Conservation (phyloP, 1,284 basidiomycete species). For the Marasmius fiardii region DNA sequence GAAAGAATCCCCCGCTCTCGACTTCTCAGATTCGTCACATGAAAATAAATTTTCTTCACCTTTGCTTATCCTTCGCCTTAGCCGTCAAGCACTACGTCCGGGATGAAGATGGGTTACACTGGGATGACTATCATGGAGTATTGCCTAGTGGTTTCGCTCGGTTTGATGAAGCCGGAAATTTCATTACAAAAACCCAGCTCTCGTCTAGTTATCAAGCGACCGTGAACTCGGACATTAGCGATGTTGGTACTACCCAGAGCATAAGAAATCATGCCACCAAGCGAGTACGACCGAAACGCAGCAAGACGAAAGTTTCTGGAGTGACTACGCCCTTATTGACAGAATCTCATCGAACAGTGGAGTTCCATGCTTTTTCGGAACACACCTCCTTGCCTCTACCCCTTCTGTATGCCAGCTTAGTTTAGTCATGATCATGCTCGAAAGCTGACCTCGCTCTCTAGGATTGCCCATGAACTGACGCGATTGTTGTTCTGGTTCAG, state of each 20-base stretch:
- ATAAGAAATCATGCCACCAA: slow-evolving; percentile 58
- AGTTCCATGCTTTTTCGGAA: slow-evolving; percentile 56
- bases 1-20: slow-evolving; percentile 49
- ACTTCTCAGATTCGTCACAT: slow-evolving; percentile 56
- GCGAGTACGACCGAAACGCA: slow-evolving; percentile 61
- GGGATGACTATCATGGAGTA: slow-evolving; percentile 62
- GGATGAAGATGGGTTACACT: slow-evolving; percentile 68
- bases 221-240: slow-evolving; percentile 23
- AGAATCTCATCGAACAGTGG: slow-evolving; percentile 52
- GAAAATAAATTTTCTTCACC: slow-evolving; percentile 71
- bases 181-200: slow-evolving; percentile 28
- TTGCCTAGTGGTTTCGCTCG: slow-evolving; percentile 59
- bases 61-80: slow-evolving; percentile 66
- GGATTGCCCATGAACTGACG: slow-evolving; percentile 78
- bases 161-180: slow-evolving; percentile 37
- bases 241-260: slow-evolving; percentile 33
- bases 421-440: slow-evolving; percentile 6
- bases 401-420: slow-evolving; percentile 42
- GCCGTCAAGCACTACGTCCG: slow-evolving; percentile 78
- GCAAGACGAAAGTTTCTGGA: slow-evolving; percentile 46
- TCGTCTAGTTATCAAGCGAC: slow-evolving; percentile 38
- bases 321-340: slow-evolving; percentile 57
- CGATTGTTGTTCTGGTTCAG: slow-evolving; percentile 70
- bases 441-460: slow-evolving; percentile 29
- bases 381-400: slow-evolving; percentile 66